phyloP scores from a whole-genome alignment of 1,139 yeast genomes.

The Lodderomyces beijingensis region DNA sequence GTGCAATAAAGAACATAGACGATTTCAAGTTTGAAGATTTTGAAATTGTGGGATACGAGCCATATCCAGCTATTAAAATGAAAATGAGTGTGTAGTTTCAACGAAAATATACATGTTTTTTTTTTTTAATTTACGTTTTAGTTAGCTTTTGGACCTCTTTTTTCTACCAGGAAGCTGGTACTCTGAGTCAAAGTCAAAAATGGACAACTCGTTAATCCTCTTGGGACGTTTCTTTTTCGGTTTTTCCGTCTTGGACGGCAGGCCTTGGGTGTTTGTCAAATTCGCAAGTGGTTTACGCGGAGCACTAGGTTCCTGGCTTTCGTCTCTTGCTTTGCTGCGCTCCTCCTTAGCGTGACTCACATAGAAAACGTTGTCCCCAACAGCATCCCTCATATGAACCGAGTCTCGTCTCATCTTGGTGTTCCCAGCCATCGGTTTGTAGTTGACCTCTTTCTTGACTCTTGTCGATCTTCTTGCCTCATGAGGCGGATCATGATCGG shows the following conservation, averaged over 20 bases:
- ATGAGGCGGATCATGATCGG: no score
- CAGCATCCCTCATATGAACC: slow-evolving; percentile 57
- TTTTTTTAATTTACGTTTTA: slow-evolving; percentile 1
- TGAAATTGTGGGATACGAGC: slow-evolving; percentile 71
- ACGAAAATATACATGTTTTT: background rate
- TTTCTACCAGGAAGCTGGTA: background rate
- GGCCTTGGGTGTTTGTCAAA: slow-evolving; percentile 1
- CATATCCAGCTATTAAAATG: slow-evolving; percentile 85
- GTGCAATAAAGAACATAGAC: slow-evolving; percentile 62
- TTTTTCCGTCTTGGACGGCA: background rate
- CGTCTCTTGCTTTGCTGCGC: slow-evolving; percentile 16
- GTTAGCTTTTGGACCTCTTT: background rate
- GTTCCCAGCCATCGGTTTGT: slow-evolving; percentile 63
- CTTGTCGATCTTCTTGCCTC: slow-evolving; percentile 16
- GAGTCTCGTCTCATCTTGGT: slow-evolving; percentile 70
- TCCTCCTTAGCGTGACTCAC: slow-evolving; percentile 39
- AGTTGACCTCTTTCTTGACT: slow-evolving; percentile 45
- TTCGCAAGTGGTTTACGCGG: slow-evolving; percentile 11
- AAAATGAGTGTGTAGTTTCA: slow-evolving; percentile 54
- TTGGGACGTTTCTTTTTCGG: background rate
- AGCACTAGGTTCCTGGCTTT: background rate
- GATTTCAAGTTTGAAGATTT: slow-evolving; percentile 88
- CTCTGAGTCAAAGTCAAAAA: slow-evolving; percentile 27
- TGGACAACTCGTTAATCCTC: slow-evolving; percentile 15
- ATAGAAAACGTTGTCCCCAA: slow-evolving; percentile 24